A percentile compares a stretch with the other conserved stretches of the same genome.
Evolutionary conservation across 1,284 basidiomycete species (phyloP).

Genomic region (Pseudozyma flocculosa): DNA sequence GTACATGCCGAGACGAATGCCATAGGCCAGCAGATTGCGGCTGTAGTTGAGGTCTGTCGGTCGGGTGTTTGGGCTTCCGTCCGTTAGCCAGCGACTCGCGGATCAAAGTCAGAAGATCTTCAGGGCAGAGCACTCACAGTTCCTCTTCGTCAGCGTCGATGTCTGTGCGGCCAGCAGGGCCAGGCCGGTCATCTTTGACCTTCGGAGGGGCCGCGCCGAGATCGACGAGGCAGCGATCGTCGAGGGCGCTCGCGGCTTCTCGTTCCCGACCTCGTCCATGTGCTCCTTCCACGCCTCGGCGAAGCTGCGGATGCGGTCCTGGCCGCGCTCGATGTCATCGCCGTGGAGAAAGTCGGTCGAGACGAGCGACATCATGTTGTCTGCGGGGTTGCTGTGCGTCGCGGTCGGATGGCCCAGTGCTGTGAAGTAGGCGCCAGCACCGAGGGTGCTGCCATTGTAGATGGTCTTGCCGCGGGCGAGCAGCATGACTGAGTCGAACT

Average conservation of each 20-base stretch:
- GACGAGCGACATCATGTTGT: conserved; percentile 51
- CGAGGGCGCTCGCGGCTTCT: too few species aligned
- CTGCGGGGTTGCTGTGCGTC: conserved; percentile 51
- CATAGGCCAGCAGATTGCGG: conserved; percentile 66
- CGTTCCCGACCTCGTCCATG: neutral
- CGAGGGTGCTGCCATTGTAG: conserved; percentile 33
- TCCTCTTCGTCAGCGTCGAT: conserved; percentile 18
- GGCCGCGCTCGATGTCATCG: too few species aligned
- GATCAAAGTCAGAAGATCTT: too few species aligned
- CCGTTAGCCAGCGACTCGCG: too few species aligned
- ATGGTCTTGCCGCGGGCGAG: conserved; percentile 48
- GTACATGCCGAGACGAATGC: conserved; percentile 68
- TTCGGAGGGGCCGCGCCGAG: neutral
- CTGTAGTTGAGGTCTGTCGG: conserved; percentile 33
- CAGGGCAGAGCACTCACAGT: too few species aligned
- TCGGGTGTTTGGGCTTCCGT: too few species aligned
- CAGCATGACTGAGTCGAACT: conserved; percentile 53
- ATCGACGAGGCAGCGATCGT: too few species aligned
- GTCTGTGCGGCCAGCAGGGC: conserved; percentile 4
- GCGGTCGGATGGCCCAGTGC: conserved; percentile 32
- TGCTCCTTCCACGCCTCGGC: too few species aligned
- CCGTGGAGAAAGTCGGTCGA: conserved; percentile 47
- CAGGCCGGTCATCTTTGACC: neutral
- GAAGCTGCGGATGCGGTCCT: too few species aligned
- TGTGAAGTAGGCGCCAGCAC: conserved; percentile 40